phyloP scores from a whole-genome alignment of 2,329 filamentous ascomycete genomes.

The Cordyceps pruinosa region DNA sequence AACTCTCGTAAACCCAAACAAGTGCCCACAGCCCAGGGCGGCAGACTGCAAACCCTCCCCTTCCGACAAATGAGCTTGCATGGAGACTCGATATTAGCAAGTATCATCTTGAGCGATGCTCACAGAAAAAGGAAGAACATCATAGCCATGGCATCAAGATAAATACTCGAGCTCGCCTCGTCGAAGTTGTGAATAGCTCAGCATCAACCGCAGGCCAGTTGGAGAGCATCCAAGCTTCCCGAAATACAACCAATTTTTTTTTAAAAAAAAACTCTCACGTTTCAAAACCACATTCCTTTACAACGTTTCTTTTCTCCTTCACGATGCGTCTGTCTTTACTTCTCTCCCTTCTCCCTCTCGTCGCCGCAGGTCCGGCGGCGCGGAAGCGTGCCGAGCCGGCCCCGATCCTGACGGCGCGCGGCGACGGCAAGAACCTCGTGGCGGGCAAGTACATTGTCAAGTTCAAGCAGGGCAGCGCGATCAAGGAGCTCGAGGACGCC shows the following conservation, averaged over 20 bases:
- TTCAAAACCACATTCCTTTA: too few species aligned
- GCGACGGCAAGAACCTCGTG: conserved; percentile 12
- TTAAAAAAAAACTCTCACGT: too few species aligned
- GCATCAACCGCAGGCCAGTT: neutral
- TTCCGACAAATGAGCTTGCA: too few species aligned
- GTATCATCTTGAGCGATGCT: too few species aligned
- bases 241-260: neutral
- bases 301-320: neutral
- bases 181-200: neutral
- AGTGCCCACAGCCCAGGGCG: too few species aligned
- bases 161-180: neutral
- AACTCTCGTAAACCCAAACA: too few species aligned
- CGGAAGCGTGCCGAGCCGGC: conserved; percentile 15
- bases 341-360: conserved; percentile 9
- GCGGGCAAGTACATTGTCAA: conserved; percentile 20
- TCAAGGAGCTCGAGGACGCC: conserved; percentile 12
- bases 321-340: conserved; percentile 7
- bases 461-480: conserved; percentile 13
- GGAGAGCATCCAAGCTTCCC: too few species aligned
- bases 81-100: too few species aligned
- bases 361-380: neutral
- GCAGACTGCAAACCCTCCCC: too few species aligned
- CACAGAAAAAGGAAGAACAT: too few species aligned
- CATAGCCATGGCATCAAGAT: neutral
- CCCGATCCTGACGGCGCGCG: conserved; percentile 15